Evolutionary conservation across 257 asterid genomes (phyloP).

Genomic region (Solanum bukasovii): DNA sequence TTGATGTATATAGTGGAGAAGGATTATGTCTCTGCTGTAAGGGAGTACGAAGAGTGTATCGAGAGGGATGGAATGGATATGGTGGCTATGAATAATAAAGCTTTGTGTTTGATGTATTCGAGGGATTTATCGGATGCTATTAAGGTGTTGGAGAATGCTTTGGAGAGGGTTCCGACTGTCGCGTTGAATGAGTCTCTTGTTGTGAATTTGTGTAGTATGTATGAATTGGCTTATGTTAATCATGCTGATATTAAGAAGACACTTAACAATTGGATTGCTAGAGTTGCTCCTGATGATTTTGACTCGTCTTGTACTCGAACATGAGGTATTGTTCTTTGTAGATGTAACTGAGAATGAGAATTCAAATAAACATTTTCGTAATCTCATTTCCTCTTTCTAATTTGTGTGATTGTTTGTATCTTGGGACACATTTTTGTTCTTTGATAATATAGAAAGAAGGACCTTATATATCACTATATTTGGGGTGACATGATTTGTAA

Average conservation of each 20-base stretch:
- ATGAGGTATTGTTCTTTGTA: slow-evolving; percentile 33
- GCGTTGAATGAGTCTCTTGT: slow-evolving; percentile 86
- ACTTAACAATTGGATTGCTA: slow-evolving; percentile 86
- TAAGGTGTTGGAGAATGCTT: slow-evolving; percentile 81
- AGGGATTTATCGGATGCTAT: slow-evolving; percentile 93
- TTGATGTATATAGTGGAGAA: slow-evolving; percentile 77
- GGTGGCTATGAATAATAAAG: slow-evolving; percentile 88
- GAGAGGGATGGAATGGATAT: slow-evolving; percentile 75
- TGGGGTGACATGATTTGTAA: not conserved
- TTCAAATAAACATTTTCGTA: not conserved
- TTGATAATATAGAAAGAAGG: not conserved
- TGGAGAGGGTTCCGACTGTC: slow-evolving; percentile 88
- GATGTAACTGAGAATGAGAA: slow-evolving; percentile 1
- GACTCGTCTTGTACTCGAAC: slow-evolving; percentile 77
- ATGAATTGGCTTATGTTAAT: slow-evolving; percentile 89
- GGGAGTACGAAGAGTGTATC: slow-evolving; percentile 84
- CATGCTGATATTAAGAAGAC: slow-evolving; percentile 83
- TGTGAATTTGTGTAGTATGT: slow-evolving; percentile 95
- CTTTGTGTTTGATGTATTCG: slow-evolving; percentile 92
- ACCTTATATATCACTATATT: not conserved
- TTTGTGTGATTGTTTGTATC: not conserved
- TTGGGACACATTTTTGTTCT: not conserved
- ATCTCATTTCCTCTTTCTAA: not conserved
- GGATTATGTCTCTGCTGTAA: slow-evolving; percentile 83
- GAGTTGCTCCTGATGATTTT: slow-evolving; percentile 98